Evolutionary conservation across 2,329 filamentous ascomycete species (phyloP), one percentile per base, ranked within the genome.

Genomic region (Gnomoniopsis sp.): DNA sequence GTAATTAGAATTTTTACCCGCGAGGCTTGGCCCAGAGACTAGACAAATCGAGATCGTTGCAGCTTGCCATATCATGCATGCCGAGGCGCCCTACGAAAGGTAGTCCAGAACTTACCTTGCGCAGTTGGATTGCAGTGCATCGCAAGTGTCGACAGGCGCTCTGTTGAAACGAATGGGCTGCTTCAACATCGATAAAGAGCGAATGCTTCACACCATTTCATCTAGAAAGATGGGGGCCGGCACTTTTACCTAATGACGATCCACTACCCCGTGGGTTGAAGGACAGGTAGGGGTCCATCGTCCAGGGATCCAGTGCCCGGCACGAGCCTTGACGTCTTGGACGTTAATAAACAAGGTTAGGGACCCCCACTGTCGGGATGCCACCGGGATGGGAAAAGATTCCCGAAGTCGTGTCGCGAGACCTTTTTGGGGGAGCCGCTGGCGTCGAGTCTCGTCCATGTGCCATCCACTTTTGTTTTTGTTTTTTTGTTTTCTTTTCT

Each of bases 161-260:
- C 38, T 15, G 38, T 30, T 30, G 26, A 30, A 30, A 30, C 8
- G 26, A 8, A 30, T 4, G 26, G 26, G 4, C 26, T 30, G 4
- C 26, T 4, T 30, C 26, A 30, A 30, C 26, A 30, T 30, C 26
- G 8, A 30, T 8, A 30, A 30, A 12, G 4, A 6, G 38, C 38
- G 38, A 41, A 15, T 41, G 38, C 38, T 41, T 41, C 38, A 49
- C 49, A 52, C 48, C 38, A 44, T 41, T 22, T 53, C 41, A 44
- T 46, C 53, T 51, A 30, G 26, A 49, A 38, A 33, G 43, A 49
- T 15, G 46, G 46, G 21, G 43, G 44, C 12, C 8, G 54, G 51
- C 36, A 46, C 49, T 53, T 48, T 60, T 60, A 60, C 58, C 58
- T 57, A 60, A 49, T 60, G 21, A 30, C 58, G 50, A 38, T 41